Conservation (phyloP, 2,329 filamentous ascomycete genomes). For the Cercospora janseana region DNA sequence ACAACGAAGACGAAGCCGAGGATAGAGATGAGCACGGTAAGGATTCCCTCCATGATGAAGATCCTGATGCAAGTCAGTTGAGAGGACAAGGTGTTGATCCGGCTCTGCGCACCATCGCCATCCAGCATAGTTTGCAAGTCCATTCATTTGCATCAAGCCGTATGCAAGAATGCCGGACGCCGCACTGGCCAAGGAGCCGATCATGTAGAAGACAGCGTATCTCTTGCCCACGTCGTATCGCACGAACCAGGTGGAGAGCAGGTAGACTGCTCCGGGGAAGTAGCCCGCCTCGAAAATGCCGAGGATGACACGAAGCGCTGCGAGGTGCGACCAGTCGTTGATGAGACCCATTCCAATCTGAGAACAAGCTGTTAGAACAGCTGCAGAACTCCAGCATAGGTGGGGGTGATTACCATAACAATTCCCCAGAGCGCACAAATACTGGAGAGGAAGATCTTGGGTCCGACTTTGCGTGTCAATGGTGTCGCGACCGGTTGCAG, state of each 20-base stretch:
- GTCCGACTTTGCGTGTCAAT: conserved; percentile 33
- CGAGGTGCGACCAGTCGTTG: conserved; percentile 28
- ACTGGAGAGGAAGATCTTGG: conserved; percentile 30
- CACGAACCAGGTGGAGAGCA: conserved; percentile 50
- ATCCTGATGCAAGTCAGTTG: conserved; percentile 21
- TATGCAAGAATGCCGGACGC: conserved; percentile 53
- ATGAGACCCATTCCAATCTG: conserved; percentile 29
- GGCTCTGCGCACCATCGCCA: conserved; percentile 17
- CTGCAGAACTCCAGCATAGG: too few relatives aligned
- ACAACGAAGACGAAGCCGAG: conserved; percentile 13
- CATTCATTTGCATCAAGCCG: conserved; percentile 45
- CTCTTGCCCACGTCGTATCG: conserved; percentile 43
- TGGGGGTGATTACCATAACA: too few relatives aligned
- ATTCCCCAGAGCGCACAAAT: conserved; percentile 23
- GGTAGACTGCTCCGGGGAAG: conserved; percentile 37
- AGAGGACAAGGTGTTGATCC: not conserved
- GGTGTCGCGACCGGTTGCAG: conserved; percentile 39
- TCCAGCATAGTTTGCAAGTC: conserved; percentile 14
- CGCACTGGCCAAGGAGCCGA: conserved; percentile 47
- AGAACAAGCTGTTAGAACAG: too few relatives aligned
- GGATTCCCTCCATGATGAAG: conserved; percentile 16
- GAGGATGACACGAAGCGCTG: conserved; percentile 28
- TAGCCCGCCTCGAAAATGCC: conserved; percentile 31
- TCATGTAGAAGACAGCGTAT: conserved; percentile 30
- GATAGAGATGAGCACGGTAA: conserved; percentile 14